Conservation (phyloP, 306 rosid genomes). For the Corylus heterophylla region DNA sequence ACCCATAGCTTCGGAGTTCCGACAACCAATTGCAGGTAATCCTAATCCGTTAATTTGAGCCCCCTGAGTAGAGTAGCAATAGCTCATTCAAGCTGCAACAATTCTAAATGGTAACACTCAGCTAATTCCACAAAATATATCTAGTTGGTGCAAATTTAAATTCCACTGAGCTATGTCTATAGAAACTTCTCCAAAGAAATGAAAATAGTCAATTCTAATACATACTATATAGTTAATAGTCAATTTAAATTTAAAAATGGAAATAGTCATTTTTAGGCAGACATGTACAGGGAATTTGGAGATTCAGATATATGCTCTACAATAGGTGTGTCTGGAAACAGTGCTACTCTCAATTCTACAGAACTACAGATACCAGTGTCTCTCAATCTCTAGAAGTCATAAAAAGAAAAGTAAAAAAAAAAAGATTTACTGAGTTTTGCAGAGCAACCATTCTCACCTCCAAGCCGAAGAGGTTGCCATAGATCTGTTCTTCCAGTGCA, state of each 20-base stretch:
- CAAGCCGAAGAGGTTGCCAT: conserved; percentile 80
- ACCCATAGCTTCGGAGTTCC: too few species aligned
- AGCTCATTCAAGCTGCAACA: too few species aligned
- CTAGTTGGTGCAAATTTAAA: not conserved
- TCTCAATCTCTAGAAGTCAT: conserved; percentile 23
- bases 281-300: conserved; percentile 41
- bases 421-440: conserved; percentile 26
- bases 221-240: too few species aligned
- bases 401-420: conserved; percentile 1
- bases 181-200: too few species aligned
- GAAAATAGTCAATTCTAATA: too few species aligned
- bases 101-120: too few species aligned
- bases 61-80: too few species aligned
- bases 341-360: conserved; percentile 29
- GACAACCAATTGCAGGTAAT: too few species aligned
- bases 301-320: conserved; percentile 23
- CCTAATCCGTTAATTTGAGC: too few species aligned
- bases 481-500: conserved; percentile 66
- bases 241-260: too few species aligned
- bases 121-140: too few species aligned
- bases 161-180: too few species aligned
- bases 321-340: conserved; percentile 16
- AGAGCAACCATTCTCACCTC: conserved; percentile 43
- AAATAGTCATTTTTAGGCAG: conserved; percentile 7
- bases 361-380: conserved; percentile 30